Conservation (phyloP, 1,139 yeast species). For the Geotrichum cucujoidarum region DNA sequence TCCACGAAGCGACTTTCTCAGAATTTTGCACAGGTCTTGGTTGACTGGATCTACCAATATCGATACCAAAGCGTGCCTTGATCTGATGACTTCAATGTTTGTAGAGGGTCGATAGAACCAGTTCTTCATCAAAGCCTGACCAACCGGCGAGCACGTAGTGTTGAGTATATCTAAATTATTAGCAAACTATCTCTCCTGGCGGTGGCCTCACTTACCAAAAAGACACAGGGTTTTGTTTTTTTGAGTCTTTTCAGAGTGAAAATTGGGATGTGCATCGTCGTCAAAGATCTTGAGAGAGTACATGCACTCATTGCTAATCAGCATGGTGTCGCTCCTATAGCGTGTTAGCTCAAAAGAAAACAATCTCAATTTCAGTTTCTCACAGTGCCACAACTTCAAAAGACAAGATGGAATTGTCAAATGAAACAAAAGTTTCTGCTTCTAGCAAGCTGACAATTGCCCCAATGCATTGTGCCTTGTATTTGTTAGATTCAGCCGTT, state of each 20-base stretch:
- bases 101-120: constrained; percentile 40
- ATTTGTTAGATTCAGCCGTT: neutral
- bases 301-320: constrained; percentile 39
- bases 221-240: constrained; percentile 21
- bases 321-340: constrained; percentile 25
- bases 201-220: constrained; percentile 20
- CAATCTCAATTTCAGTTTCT: neutral
- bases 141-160: constrained; percentile 34
- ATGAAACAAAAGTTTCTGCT: constrained; percentile 2
- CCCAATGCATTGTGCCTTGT: constrained; percentile 17
- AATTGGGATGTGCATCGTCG: constrained; percentile 24
- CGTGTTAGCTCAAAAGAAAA: neutral
- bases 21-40: constrained; percentile 20
- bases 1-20: constrained; percentile 26
- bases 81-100: constrained; percentile 28
- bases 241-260: constrained; percentile 15
- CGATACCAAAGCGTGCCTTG: constrained; percentile 35
- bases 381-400: constrained; percentile 15
- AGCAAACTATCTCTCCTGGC: neutral
- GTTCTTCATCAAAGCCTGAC: constrained; percentile 33
- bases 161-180: constrained; percentile 20
- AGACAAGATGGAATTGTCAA: constrained; percentile 10
- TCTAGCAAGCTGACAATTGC: constrained; percentile 14
- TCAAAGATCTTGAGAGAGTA: constrained; percentile 35
- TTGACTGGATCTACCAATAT: constrained; percentile 27